phyloP scores from a whole-genome alignment of 2,329 filamentous ascomycete species.

The Pyricularia pennisetigena region DNA sequence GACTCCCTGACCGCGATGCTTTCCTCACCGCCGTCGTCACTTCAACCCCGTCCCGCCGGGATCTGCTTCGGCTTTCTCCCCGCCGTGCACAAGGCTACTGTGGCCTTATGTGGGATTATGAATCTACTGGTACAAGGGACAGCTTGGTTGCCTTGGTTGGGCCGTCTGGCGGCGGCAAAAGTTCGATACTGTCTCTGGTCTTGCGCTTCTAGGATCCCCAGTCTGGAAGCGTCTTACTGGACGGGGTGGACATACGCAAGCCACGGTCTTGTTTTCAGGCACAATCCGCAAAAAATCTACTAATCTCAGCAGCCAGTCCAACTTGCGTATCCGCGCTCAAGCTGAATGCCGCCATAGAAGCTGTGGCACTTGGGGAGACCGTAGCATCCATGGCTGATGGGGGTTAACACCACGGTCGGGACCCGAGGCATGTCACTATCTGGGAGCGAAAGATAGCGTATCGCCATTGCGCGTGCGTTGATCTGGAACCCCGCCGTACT shows the following conservation, averaged over 20 bases:
- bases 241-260: not conserved
- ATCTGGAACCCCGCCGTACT: conserved; percentile 86
- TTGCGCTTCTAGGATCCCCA: conserved; percentile 33
- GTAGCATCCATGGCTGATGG: conserved; percentile 42
- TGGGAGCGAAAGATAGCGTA: conserved; percentile 89
- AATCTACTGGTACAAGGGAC: not conserved
- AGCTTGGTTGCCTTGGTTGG: conserved; percentile 19
- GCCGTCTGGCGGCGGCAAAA: conserved; percentile 48
- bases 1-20: not conserved
- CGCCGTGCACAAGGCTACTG: not conserved
- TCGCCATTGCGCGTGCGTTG: conserved; percentile 85
- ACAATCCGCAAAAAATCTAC: not conserved
- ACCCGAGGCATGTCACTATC: conserved; percentile 78
- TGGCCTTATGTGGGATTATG: not conserved
- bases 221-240: conserved; percentile 33
- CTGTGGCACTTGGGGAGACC: not conserved
- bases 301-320: not conserved
- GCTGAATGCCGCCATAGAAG: not conserved
- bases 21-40: not conserved
- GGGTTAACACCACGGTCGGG: conserved; percentile 77
- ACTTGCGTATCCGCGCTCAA: not conserved
- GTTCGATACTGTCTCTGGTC: conserved; percentile 45
- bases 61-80: not conserved
- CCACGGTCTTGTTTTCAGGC: not conserved
- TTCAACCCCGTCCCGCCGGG: not conserved